Evolutionary conservation across 2,329 filamentous ascomycete genomes (phyloP).

Genomic region (Fusarium ramigenum): DNA sequence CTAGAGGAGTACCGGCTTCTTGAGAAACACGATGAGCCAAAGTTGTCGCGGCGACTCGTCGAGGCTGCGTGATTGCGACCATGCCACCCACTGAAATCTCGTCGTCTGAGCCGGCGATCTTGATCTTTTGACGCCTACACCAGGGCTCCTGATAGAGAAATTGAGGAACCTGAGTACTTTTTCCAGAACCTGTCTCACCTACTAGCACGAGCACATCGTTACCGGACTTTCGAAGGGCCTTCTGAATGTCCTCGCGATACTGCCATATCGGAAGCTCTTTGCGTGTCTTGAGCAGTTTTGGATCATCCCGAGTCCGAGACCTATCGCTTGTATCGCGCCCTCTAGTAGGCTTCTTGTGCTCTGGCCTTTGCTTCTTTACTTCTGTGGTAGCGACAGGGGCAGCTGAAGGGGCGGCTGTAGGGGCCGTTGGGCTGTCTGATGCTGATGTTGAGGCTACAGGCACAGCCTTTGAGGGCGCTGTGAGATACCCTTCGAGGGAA

Average conservation of each 20-base stretch:
- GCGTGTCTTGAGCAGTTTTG: constrained; percentile 57
- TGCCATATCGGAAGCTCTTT: constrained; percentile 83
- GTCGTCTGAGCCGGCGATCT: constrained; percentile 49
- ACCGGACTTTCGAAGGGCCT: constrained; percentile 61
- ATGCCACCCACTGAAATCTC: constrained; percentile 74
- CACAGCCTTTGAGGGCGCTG: constrained; percentile 44
- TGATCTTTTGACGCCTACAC: constrained; percentile 72
- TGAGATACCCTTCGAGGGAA: constrained; percentile 60
- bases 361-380: neutral
- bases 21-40: constrained; percentile 87
- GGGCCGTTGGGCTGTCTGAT: neutral
- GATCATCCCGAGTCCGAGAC: constrained; percentile 42
- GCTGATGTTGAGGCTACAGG: constrained; percentile 3
- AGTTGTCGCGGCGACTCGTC: constrained; percentile 92
- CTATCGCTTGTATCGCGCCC: constrained; percentile 14
- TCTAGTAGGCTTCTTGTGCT: constrained; percentile 9
- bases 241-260: constrained; percentile 74
- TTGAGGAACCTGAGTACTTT: constrained; percentile 95
- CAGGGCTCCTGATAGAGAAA: constrained; percentile 83
- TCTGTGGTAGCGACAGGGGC: neutral
- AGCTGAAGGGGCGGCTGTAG: constrained; percentile 2
- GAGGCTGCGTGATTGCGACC: constrained; percentile 93
- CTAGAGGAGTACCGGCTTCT: constrained; percentile 70
- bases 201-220: constrained; percentile 84
- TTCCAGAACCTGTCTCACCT: constrained; percentile 95